Evolutionary conservation across 176 grass and related monocot genomes (phyloP).

Genomic region (Bothriochloa decipiens): DNA sequence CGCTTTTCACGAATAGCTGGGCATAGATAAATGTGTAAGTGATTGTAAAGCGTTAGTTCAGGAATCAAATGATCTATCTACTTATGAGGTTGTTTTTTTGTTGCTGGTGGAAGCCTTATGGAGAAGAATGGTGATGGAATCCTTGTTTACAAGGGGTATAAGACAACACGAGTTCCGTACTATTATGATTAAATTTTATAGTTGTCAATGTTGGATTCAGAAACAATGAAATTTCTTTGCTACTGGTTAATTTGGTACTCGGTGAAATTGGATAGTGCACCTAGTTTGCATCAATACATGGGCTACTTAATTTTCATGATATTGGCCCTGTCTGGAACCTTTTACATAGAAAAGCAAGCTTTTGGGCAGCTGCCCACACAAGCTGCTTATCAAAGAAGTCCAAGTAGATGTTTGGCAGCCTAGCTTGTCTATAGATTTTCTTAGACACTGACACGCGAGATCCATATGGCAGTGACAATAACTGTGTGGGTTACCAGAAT

Average conservation of each 20-base stretch:
- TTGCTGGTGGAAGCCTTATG: background rate
- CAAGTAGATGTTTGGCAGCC: background rate
- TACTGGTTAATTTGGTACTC: background rate
- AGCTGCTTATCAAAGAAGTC: background rate
- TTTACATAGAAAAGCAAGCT: conserved; percentile 4
- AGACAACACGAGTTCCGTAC: background rate
- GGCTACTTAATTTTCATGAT: background rate
- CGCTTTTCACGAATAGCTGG: background rate
- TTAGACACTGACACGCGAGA: background rate
- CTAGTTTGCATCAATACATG: background rate
- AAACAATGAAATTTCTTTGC: background rate
- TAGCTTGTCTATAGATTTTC: background rate
- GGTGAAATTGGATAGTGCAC: background rate
- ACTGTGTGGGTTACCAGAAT: no score
- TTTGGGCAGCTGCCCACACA: background rate
- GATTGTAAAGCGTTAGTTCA: background rate
- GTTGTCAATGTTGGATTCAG: background rate
- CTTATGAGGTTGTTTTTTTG: background rate
- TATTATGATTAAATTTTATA: background rate
- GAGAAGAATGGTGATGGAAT: background rate
- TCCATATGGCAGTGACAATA: background rate
- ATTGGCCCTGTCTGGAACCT: background rate
- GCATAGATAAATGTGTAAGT: background rate
- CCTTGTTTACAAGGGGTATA: background rate
- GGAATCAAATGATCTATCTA: background rate